These are phyloP conservation scores for Sungouiozyma ichnusensis DNA, from an alignment of 805 yeast species.

Conservation along the genomic window DNA sequence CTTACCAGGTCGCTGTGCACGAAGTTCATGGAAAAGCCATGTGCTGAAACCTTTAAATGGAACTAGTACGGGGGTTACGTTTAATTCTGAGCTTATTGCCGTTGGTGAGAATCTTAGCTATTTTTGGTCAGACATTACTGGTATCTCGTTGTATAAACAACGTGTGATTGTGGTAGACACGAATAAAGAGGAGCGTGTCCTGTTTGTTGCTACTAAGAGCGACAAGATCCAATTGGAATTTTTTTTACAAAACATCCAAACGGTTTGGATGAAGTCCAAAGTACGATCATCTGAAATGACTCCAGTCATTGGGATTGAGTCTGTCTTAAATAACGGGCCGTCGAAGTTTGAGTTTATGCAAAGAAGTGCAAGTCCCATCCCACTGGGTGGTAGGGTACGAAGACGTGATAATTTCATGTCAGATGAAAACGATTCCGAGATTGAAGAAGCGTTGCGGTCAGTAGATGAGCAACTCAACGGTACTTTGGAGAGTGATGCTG, in stretches of 20 bases:
- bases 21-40: neutral
- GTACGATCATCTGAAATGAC: neutral
- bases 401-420: slow-evolving; percentile 2
- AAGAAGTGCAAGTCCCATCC: neutral
- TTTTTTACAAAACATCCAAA: neutral
- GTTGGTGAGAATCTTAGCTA: neutral
- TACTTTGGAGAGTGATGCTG: too few relatives aligned
- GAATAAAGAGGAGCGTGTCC: neutral
- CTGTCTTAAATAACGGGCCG: neutral
- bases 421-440: slow-evolving; percentile 16
- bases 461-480: slow-evolving; percentile 28
- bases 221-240: neutral
- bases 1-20: neutral
- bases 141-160: neutral
- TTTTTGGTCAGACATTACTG: neutral
- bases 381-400: neutral
- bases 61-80: neutral
- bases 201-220: neutral
- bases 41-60: neutral
- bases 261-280: neutral
- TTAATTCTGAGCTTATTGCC: neutral
- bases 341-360: neutral
- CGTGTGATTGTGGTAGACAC: neutral
- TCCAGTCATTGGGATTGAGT: neutral
- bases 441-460: slow-evolving; percentile 33